Evolutionary conservation across 768 basidiomycete species (phyloP), one percentile per base, ranked within the genome.

Genomic region (Sporobolomyces phaffii): DNA sequence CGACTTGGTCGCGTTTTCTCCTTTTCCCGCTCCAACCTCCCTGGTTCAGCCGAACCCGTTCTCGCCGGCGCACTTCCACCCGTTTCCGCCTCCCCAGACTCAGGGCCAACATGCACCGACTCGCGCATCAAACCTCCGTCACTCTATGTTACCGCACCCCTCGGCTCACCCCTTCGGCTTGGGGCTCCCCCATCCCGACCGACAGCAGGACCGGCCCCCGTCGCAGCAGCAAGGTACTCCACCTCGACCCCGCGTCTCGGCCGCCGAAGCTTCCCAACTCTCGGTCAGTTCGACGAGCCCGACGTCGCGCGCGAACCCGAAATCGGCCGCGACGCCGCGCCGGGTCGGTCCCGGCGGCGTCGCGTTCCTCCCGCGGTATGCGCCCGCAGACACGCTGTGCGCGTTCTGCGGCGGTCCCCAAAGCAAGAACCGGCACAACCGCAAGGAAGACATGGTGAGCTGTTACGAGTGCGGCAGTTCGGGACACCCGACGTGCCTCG

Each of bases 401-500:
- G 84, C 87, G 4, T 88, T 90, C 73, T 97, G 93, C 75, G 80
- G 81, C 53, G 88, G 89, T 0, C 82, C 83, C 52, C 83, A 85
- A 68, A 72, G 76, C 51, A 81, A 77, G 75, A 90, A 90, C 76
- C 83, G 82, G 75, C 70, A 77, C 13, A 82, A 82, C 15, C 73
- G 83, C 54, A 77, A 81, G 14, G 92, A 96, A 75, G 73, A 73
- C 26, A 85, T 94, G 85, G 81, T 88, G 26, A 85, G 85, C 64
- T 97, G 92, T 77, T 80, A 81, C 66, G 85, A 86, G 69, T 97
- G 92, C 77, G 88, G 88, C 3, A 83, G 88, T 50, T 90, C 87
- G 73, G 90, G 93, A 0, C 93, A 98, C 77, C 87, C 87, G n/a
- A 86, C 84, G 50, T 98, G 93, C 76, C 82, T 94, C 80, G 78